phyloP scores from a whole-genome alignment of 352 stramenopile species.

The Phytophthora vignae region DNA sequence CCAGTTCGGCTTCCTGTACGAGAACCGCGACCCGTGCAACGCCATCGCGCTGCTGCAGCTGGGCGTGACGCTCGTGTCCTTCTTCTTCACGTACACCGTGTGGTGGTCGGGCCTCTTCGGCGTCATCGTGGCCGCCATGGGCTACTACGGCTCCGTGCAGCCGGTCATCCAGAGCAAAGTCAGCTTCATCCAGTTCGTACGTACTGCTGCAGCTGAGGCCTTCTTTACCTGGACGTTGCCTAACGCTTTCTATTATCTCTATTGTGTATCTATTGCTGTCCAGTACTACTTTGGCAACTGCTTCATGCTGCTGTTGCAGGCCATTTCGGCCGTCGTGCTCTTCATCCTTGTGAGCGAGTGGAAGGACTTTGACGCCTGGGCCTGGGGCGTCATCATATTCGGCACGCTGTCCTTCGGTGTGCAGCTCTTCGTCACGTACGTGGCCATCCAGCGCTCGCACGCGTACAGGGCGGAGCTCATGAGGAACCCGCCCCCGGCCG shows the following conservation, averaged over 20 bases:
- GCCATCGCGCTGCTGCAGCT: constrained; percentile 82
- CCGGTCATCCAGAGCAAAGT: constrained; percentile 90
- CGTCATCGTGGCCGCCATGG: constrained; percentile 80
- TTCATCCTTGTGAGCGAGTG: constrained; percentile 82
- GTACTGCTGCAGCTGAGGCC: constrained; percentile 26
- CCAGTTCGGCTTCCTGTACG: constrained; percentile 84
- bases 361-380: constrained; percentile 79
- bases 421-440: constrained; percentile 83
- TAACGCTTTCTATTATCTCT: too few species aligned
- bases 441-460: constrained; percentile 77
- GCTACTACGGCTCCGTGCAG: constrained; percentile 85
- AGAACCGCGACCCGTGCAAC: constrained; percentile 87
- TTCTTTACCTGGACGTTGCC: too few species aligned
- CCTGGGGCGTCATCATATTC: constrained; percentile 74
- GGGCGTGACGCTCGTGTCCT: constrained; percentile 68
- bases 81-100: constrained; percentile 85
- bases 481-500: constrained; percentile 78
- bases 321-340: constrained; percentile 75
- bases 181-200: constrained; percentile 89
- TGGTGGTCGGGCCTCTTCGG: constrained; percentile 85
- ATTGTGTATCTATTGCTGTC: not conserved
- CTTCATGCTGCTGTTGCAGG: constrained; percentile 84
- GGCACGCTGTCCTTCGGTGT: constrained; percentile 72
- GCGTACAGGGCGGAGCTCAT: constrained; percentile 86
- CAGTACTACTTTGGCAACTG: constrained; percentile 91